Conservation (phyloP, 2,329 filamentous ascomycete species). For the Alternaria ventricosa region DNA sequence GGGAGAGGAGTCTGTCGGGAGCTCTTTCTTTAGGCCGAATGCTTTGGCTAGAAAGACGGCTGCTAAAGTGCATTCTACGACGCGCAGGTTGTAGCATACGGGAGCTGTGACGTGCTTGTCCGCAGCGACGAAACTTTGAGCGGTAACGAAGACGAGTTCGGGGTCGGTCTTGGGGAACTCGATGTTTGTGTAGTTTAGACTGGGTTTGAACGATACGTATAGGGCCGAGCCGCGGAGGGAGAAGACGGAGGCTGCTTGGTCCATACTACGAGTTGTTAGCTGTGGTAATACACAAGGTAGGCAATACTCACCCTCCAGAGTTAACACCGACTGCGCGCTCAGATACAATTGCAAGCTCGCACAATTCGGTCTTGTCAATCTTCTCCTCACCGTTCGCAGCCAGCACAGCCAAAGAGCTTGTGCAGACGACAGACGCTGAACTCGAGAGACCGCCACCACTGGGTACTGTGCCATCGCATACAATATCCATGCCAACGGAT, state of each 20-base stretch:
- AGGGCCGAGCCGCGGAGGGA: slow-evolving; percentile 84
- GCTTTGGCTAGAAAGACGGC: slow-evolving; percentile 70
- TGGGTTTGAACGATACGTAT: slow-evolving; percentile 87
- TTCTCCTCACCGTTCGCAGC: slow-evolving; percentile 78
- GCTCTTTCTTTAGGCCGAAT: slow-evolving; percentile 61
- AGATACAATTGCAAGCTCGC: slow-evolving; percentile 91
- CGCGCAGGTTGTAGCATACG: slow-evolving; percentile 93
- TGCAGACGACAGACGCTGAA: slow-evolving; percentile 91
- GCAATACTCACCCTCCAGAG: slow-evolving; percentile 76
- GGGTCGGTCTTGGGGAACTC: slow-evolving; percentile 81
- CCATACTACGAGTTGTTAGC: slow-evolving; percentile 71
- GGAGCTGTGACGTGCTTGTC: slow-evolving; percentile 95
- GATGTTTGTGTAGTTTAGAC: slow-evolving; percentile 76
- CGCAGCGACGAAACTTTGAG: slow-evolving; percentile 90
- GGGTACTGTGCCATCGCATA: slow-evolving; percentile 91
- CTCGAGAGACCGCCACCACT: slow-evolving; percentile 91
- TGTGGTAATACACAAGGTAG: background rate
- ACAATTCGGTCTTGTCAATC: slow-evolving; percentile 89
- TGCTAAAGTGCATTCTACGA: slow-evolving; percentile 93
- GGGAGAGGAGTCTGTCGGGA: slow-evolving; percentile 81
- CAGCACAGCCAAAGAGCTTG: slow-evolving; percentile 87
- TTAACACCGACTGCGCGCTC: slow-evolving; percentile 96
- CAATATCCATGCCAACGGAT: slow-evolving; percentile 80
- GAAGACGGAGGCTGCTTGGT: slow-evolving; percentile 95
- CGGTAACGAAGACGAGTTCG: slow-evolving; percentile 89